Evolutionary conservation across 495 filamentous ascomycete genomes (phyloP), one percentile per base, ranked within the genome.

Genomic region (Podospora pseudocomata): DNA sequence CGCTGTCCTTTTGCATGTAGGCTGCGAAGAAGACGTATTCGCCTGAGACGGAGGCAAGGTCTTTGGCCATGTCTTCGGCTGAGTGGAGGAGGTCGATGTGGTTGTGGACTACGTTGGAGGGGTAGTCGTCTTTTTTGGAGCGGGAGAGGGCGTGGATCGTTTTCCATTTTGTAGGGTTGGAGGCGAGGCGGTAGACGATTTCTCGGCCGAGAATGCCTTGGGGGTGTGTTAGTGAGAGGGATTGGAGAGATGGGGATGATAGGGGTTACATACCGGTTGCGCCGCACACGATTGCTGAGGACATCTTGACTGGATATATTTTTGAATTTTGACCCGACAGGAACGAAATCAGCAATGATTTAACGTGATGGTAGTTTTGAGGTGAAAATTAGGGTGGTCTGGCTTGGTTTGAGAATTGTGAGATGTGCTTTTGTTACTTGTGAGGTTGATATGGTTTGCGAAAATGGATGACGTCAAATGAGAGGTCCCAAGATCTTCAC

Each of bases 21-120:
- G 84, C 83, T 44, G 76, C 77, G 75, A 86, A 85, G 70, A 80
- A 84, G 64, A 84, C 73, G 61, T 84, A 81, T 54, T 82, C 81
- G 1, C 73, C 79, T n/a, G 73, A 68, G n/a, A 83, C 70, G 15
- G 78, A 79, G 6, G 76, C 63, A 23, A 84, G 76, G 3, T 72
- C 68, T 63, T 77, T 78, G 53, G 78, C 79, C 78, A 85, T 84
- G n/a, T 78, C 74, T 11, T 78, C 71, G 13, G 79, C 76, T 1
- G 76, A 73, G 20, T 67, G 71, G 60, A 79, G 79, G 4, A 86
- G 80, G 71, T 86, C 82, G 20, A 86, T 69, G 30, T 70, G 70
- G 44, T 75, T 75, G 78, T 86, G 81, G 60, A 83, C 78, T 44
- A 83, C 76, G 27, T 80, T 79, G 7, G 80, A 69, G 11, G 81